Evolutionary conservation across 768 basidiomycete species (phyloP).

Genomic region (Mycena sanguinolenta): DNA sequence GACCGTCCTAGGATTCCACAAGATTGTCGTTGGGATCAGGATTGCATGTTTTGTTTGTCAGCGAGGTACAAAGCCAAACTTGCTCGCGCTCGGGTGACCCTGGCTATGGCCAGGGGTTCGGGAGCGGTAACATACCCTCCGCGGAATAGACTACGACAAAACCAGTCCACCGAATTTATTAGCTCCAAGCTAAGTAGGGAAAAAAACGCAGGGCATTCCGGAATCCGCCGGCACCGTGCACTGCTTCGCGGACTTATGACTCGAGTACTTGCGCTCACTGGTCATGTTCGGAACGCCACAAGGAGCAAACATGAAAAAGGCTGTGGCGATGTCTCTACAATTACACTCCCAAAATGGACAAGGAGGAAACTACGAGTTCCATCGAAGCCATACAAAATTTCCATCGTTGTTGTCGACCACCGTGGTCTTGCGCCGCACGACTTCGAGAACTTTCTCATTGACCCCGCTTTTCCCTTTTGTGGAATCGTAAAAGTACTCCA

Average conservation of each 20-base stretch:
- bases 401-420: constrained; percentile 70
- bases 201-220: neutral
- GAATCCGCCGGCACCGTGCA: constrained; percentile 13
- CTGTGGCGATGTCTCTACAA: constrained; percentile 2
- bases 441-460: constrained; percentile 81
- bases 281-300: neutral
- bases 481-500: constrained; percentile 65
- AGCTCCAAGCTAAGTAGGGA: no score
- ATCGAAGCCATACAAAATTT: constrained; percentile 72
- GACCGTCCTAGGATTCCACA: constrained; percentile 3
- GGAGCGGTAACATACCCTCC: no score
- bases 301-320: constrained; percentile 19
- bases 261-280: constrained; percentile 8
- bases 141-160: no score
- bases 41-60: neutral
- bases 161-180: no score
- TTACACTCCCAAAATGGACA: neutral
- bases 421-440: constrained; percentile 77
- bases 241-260: constrained; percentile 19
- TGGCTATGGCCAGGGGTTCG: no score
- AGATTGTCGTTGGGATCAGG: neutral
- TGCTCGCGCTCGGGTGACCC: no score
- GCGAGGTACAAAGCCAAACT: no score
- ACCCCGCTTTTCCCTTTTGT: constrained; percentile 72
- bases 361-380: constrained; percentile 56